Evolutionary conservation across 345 rosid genomes (phyloP).

Genomic region (Crucihimalaya himalaica): DNA sequence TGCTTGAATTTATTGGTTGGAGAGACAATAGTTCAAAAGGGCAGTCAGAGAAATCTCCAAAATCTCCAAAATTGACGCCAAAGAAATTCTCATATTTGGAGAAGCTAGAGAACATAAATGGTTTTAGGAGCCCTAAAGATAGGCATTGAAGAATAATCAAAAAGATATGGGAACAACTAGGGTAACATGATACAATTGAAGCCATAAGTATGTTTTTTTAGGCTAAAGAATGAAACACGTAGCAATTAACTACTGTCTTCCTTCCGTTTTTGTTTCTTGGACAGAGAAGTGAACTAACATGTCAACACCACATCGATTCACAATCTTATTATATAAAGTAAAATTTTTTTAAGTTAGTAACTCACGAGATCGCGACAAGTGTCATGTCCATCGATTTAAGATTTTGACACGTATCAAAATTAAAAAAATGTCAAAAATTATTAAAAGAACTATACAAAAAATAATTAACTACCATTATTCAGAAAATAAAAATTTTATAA

Average conservation of each 20-base stretch:
- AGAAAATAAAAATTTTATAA: too few relatives aligned
- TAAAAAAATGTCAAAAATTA: too few relatives aligned
- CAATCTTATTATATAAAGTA: neutral
- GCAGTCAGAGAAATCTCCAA: slow-evolving; percentile 34
- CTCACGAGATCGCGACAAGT: too few relatives aligned
- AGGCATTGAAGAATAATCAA: slow-evolving; percentile 40
- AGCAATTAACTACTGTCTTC: neutral
- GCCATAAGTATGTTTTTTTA: neutral
- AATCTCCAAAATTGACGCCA: slow-evolving; percentile 35
- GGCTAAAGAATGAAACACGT: neutral
- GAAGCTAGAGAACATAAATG: slow-evolving; percentile 61
- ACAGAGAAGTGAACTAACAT: slow-evolving; percentile 7
- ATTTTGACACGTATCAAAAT: too few relatives aligned
- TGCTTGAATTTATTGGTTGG: slow-evolving; percentile 78
- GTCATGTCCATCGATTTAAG: too few relatives aligned
- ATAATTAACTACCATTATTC: too few relatives aligned
- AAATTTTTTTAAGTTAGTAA: too few relatives aligned
- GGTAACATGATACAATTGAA: neutral
- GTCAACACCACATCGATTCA: neutral
- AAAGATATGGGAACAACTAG: neutral
- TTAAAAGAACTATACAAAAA: too few relatives aligned
- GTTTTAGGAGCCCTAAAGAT: slow-evolving; percentile 62
- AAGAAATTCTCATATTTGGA: slow-evolving; percentile 39
- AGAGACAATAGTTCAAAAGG: slow-evolving; percentile 22
- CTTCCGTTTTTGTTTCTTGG: slow-evolving; percentile 2